These are phyloP conservation scores for Saccharum spontaneum DNA, from an alignment of 176 grass and related monocot species.

Conservation along the genomic window DNA sequence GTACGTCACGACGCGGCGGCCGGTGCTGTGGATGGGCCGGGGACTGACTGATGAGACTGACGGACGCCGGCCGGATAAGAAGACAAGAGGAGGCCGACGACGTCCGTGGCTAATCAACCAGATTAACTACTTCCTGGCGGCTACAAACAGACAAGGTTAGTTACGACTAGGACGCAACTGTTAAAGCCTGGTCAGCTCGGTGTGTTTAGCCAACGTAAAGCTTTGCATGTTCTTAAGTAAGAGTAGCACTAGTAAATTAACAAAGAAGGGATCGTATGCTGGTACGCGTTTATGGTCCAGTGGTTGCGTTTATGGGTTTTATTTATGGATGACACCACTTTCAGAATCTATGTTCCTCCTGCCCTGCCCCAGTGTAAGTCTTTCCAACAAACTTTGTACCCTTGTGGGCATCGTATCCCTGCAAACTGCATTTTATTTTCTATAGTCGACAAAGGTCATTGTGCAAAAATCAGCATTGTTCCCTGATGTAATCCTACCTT, in stretches of 20 bases:
- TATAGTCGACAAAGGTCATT: too few relatives aligned
- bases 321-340: not conserved
- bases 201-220: not conserved
- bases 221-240: too few relatives aligned
- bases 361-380: too few relatives aligned
- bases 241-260: too few relatives aligned
- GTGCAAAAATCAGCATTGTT: too few relatives aligned
- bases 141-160: conserved; percentile 1
- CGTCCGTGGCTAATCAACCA: not conserved
- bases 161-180: not conserved
- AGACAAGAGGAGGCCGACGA: not conserved
- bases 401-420: too few relatives aligned
- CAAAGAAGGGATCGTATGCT: too few relatives aligned
- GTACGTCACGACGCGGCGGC: too few relatives aligned
- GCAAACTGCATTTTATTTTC: too few relatives aligned
- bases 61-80: not conserved
- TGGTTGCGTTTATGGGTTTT: not conserved
- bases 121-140: conserved; percentile 5
- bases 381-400: too few relatives aligned
- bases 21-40: not conserved
- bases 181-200: not conserved
- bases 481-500: too few relatives aligned
- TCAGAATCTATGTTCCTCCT: not conserved
- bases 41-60: not conserved
- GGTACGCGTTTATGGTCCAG: too few relatives aligned